These are phyloP conservation scores for Amphicarpaea edgeworthii DNA, from an alignment of 306 rosid genomes.

Conservation along the genomic window DNA sequence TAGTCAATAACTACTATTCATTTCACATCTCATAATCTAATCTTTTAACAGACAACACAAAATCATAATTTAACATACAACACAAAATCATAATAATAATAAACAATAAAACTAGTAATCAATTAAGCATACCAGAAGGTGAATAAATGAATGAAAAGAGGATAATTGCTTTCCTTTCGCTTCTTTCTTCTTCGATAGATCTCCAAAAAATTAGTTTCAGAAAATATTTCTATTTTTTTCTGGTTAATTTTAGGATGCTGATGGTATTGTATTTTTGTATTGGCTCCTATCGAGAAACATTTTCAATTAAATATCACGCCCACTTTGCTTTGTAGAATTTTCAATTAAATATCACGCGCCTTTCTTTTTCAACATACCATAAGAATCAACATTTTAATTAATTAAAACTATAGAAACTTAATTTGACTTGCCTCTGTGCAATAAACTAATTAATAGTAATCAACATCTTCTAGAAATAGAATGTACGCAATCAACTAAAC, in stretches of 20 bases:
- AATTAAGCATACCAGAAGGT: conserved; percentile 39
- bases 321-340: conserved; percentile 38
- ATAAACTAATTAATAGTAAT: too few relatives aligned
- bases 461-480: too few relatives aligned
- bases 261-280: conserved; percentile 41
- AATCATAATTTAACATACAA: too few relatives aligned
- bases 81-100: too few relatives aligned
- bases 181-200: conserved; percentile 47
- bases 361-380: conserved; percentile 43
- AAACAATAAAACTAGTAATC: background rate
- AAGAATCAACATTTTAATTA: too few relatives aligned
- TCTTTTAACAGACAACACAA: background rate
- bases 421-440: too few relatives aligned
- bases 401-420: too few relatives aligned
- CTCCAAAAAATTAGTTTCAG: conserved; percentile 44
- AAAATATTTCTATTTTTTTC: conserved; percentile 11
- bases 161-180: conserved; percentile 25
- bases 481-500: too few relatives aligned
- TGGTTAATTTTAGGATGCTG: conserved; percentile 58
- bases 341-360: conserved; percentile 50
- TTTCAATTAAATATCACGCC: too few relatives aligned
- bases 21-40: background rate
- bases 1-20: background rate
- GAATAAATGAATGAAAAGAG: conserved; percentile 18
- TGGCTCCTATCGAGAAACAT: conserved; percentile 75